Conservation (phyloP, 345 rosid genomes). For the Conringia planisiliqua region DNA sequence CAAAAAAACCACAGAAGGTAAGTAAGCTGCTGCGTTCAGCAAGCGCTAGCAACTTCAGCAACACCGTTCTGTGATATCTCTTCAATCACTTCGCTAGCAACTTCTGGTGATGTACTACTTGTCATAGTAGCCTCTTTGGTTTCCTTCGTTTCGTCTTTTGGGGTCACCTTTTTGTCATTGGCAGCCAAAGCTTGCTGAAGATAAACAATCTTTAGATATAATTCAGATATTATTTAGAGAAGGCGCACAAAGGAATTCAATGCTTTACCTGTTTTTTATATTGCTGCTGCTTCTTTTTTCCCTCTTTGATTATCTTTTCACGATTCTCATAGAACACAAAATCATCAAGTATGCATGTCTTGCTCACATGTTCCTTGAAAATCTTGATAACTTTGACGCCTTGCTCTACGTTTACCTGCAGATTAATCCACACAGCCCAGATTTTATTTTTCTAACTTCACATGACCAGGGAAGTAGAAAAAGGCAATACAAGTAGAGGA, state of each 20-base stretch:
- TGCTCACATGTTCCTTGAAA: conserved; percentile 49
- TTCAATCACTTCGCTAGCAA: neutral
- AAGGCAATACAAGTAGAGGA: neutral
- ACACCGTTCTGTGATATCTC: neutral
- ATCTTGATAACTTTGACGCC: conserved; percentile 48
- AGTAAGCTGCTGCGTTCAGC: neutral
- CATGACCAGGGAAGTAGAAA: neutral
- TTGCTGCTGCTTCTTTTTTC: conserved; percentile 44
- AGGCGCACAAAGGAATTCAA: neutral
- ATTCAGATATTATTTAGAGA: neutral
- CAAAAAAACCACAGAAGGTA: neutral
- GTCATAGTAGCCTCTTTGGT: neutral
- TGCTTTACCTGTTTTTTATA: conserved; percentile 47
- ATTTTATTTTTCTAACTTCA: neutral
- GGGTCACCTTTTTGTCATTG: neutral
- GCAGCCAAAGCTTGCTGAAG: conserved; percentile 10
- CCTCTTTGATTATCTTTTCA: conserved; percentile 46
- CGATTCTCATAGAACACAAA: conserved; percentile 57
- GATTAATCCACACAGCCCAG: neutral
- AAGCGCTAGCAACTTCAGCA: neutral
- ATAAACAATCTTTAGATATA: neutral
- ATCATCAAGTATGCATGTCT: conserved; percentile 57
- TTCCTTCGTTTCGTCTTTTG: neutral
- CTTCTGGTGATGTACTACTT: neutral
- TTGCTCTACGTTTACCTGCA: conserved; percentile 55